Evolutionary conservation across 495 filamentous ascomycete genomes (phyloP).

Genomic region (Aspergillus nidulans): DNA sequence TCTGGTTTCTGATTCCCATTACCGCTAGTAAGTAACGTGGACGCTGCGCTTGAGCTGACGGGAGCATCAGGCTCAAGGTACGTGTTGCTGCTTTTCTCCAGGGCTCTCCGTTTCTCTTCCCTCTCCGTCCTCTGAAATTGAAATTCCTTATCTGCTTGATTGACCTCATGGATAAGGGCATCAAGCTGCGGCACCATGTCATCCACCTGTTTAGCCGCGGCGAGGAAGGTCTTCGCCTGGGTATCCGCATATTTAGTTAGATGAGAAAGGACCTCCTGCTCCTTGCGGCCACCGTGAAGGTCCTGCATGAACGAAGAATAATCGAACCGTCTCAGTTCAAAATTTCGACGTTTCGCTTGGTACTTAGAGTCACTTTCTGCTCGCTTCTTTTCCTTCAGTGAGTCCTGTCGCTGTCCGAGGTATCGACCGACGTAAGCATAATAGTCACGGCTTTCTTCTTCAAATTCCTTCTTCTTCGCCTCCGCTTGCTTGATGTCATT

Average conservation of each 20-base stretch:
- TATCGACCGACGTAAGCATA: slow-evolving; percentile 93
- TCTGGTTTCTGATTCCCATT: slow-evolving; percentile 50
- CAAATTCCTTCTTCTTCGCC: slow-evolving; percentile 94
- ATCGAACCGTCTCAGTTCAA: slow-evolving; percentile 95
- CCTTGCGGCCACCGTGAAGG: slow-evolving; percentile 92
- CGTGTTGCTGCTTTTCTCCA: slow-evolving; percentile 84
- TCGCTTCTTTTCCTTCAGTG: slow-evolving; percentile 93
- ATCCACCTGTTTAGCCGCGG: slow-evolving; percentile 81
- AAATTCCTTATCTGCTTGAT: slow-evolving; percentile 90
- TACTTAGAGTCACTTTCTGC: slow-evolving; percentile 94
- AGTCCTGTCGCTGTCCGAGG: slow-evolving; percentile 90
- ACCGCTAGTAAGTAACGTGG: slow-evolving; percentile 22
- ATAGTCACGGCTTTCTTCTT: slow-evolving; percentile 97
- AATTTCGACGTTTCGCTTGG: slow-evolving; percentile 86
- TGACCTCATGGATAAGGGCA: slow-evolving; percentile 84
- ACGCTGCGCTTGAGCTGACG: slow-evolving; percentile 22
- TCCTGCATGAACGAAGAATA: slow-evolving; percentile 99
- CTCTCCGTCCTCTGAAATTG: slow-evolving; percentile 88
- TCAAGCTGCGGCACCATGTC: slow-evolving; percentile 85
- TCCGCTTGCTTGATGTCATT: slow-evolving; percentile 98
- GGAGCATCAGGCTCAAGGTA: slow-evolving; percentile 70
- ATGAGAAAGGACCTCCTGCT: slow-evolving; percentile 94
- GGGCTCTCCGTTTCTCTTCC: slow-evolving; percentile 81
- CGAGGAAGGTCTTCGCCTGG: slow-evolving; percentile 78
- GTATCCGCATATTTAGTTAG: slow-evolving; percentile 91